These are phyloP conservation scores for Talaromyces sp. DNA, from an alignment of 2,329 filamentous ascomycete genomes.

Conservation along the genomic window DNA sequence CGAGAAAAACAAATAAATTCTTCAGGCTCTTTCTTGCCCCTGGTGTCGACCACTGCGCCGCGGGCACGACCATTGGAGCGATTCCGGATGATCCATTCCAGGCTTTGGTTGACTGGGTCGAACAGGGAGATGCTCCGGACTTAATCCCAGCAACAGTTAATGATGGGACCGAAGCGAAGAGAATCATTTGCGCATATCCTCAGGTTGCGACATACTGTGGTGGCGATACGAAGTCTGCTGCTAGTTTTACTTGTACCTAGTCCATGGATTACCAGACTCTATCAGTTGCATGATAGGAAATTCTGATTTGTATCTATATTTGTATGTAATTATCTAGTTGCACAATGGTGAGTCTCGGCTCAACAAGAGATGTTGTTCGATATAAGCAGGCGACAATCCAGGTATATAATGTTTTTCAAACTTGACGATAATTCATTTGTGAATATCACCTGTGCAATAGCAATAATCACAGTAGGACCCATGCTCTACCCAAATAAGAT, in stretches of 20 bases:
- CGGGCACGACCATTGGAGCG: constrained; percentile 21
- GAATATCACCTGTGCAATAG: constrained; percentile 50
- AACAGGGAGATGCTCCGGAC: neutral
- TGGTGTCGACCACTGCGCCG: constrained; percentile 33
- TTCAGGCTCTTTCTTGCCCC: constrained; percentile 39
- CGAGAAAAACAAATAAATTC: constrained; percentile 25
- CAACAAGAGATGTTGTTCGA: constrained; percentile 17
- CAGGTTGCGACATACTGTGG: neutral
- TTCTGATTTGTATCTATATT: neutral
- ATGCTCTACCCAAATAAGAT: constrained; percentile 24
- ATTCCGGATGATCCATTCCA: constrained; percentile 15
- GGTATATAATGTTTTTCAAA: constrained; percentile 16
- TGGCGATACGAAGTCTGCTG: neutral
- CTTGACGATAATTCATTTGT: constrained; percentile 41
- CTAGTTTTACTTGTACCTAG: neutral
- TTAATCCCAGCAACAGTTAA: neutral
- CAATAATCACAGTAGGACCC: constrained; percentile 43
- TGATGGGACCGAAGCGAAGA: constrained; percentile 1
- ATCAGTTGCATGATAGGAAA: neutral
- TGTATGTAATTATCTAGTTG: too few species aligned
- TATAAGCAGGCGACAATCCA: constrained; percentile 15
- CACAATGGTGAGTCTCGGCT: too few species aligned
- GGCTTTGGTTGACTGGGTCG: constrained; percentile 18
- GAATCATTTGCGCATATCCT: constrained; percentile 6
- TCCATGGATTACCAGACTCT: too few species aligned